phyloP scores from a whole-genome alignment of 768 basidiomycete genomes.

The Boletus rex-veris region DNA sequence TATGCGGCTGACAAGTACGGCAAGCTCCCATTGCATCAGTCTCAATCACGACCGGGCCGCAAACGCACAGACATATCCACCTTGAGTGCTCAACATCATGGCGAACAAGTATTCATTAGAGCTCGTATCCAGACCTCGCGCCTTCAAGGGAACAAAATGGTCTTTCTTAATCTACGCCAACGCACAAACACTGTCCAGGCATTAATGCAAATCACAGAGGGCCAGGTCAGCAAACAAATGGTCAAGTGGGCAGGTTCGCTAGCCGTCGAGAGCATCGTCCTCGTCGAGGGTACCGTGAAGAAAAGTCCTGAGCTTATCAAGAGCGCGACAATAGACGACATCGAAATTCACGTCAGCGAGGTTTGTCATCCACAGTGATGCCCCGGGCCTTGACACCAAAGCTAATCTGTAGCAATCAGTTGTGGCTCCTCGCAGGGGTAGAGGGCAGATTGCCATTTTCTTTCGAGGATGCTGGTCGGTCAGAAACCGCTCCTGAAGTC shows the following conservation, averaged over 20 bases:
- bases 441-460: constrained; percentile 85
- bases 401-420: constrained; percentile 39
- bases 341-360: constrained; percentile 82
- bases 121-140: constrained; percentile 90
- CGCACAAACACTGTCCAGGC: constrained; percentile 85
- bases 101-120: constrained; percentile 76
- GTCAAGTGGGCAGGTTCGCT: constrained; percentile 84
- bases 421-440: constrained; percentile 77
- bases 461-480: constrained; percentile 86
- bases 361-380: constrained; percentile 38
- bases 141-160: constrained; percentile 93
- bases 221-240: constrained; percentile 94
- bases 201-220: constrained; percentile 65
- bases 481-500: constrained; percentile 67
- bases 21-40: constrained; percentile 85
- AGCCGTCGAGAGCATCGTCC: constrained; percentile 84
- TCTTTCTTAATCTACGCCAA: constrained; percentile 90
- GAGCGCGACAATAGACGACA: constrained; percentile 82
- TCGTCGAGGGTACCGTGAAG: constrained; percentile 81
- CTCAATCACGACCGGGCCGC: constrained; percentile 66
- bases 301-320: constrained; percentile 84
- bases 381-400: neutral
- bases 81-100: constrained; percentile 60
- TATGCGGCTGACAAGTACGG: constrained; percentile 81
- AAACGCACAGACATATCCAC: constrained; percentile 61